These are phyloP conservation scores for Candida frijolesensis DNA, from an alignment of 1,139 yeast genomes.

Conservation along the genomic window DNA sequence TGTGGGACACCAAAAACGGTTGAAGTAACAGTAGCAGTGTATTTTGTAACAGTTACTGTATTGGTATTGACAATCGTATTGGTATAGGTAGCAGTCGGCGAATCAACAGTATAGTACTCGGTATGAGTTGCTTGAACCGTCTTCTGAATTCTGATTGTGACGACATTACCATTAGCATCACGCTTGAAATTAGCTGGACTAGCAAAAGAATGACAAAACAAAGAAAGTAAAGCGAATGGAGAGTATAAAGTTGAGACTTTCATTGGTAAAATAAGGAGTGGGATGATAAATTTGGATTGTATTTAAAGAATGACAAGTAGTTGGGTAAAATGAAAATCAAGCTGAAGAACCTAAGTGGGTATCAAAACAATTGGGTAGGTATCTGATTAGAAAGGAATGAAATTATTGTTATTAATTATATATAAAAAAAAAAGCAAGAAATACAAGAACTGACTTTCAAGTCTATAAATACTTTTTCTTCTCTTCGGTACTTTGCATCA, in stretches of 20 bases:
- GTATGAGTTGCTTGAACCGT: constrained; percentile 41
- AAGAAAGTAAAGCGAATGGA: constrained; percentile 16
- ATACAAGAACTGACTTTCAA: neutral
- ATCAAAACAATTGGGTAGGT: neutral
- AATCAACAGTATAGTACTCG: constrained; percentile 35
- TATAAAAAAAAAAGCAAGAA: neutral
- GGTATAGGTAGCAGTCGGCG: constrained; percentile 33
- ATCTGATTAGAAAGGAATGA: neutral
- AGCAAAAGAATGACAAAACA: constrained; percentile 27
- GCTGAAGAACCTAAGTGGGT: neutral
- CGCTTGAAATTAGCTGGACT: constrained; percentile 27
- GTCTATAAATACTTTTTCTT: neutral
- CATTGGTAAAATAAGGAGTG: constrained; percentile 26
- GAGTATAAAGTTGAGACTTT: constrained; percentile 33
- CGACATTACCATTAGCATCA: constrained; percentile 23
- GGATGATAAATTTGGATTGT: constrained; percentile 4
- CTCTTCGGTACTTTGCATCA: neutral
- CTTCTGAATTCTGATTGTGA: constrained; percentile 37
- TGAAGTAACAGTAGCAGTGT: constrained; percentile 49
- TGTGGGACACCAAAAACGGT: constrained; percentile 44
- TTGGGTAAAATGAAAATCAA: constrained; percentile 1
- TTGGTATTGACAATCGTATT: constrained; percentile 32
- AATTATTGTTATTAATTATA: neutral
- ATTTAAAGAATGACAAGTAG: constrained; percentile 3
- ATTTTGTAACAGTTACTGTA: constrained; percentile 42